These are phyloP conservation scores for Corymbia citriodora DNA, from an alignment of 441 rosid genomes.

Conservation along the genomic window DNA sequence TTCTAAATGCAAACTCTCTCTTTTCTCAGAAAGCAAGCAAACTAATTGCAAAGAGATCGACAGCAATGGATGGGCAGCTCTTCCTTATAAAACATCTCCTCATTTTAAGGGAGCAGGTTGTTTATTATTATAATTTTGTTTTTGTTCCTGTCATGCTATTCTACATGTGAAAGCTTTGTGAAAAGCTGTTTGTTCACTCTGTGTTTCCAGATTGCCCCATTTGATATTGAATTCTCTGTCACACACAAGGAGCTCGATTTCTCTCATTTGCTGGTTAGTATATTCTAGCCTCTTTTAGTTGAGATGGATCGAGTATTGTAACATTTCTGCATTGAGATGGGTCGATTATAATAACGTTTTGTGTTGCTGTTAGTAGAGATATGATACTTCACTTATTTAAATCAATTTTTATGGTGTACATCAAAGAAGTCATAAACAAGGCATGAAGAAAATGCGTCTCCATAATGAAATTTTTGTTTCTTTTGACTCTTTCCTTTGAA, in stretches of 20 bases:
- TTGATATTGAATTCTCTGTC: constrained; percentile 93
- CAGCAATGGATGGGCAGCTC: constrained; percentile 89
- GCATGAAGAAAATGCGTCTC: background rate
- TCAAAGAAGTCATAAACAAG: background rate
- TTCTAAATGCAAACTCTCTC: background rate
- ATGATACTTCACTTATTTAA: background rate
- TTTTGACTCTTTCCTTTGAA: background rate
- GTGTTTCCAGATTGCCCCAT: constrained; percentile 80
- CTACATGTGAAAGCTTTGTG: background rate
- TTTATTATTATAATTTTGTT: background rate
- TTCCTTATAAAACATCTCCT: constrained; percentile 93
- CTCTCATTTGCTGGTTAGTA: constrained; percentile 94
- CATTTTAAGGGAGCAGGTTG: constrained; percentile 92
- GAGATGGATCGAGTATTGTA: background rate
- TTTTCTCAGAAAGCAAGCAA: constrained; percentile 84
- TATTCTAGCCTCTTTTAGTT: background rate
- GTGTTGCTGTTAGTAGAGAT: background rate
- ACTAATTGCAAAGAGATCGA: constrained; percentile 66
- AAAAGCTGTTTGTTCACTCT: constrained; percentile 6
- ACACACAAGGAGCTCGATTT: constrained; percentile 98
- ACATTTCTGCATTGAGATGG: background rate
- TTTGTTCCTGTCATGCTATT: constrained; percentile 15
- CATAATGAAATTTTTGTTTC: background rate
- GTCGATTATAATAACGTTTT: background rate
- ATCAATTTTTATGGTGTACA: background rate